Percentiles rank a stretch among this genome's conserved stretches.
phyloP scores from a whole-genome alignment of 805 yeast genomes.

The Candida multigemmis region DNA sequence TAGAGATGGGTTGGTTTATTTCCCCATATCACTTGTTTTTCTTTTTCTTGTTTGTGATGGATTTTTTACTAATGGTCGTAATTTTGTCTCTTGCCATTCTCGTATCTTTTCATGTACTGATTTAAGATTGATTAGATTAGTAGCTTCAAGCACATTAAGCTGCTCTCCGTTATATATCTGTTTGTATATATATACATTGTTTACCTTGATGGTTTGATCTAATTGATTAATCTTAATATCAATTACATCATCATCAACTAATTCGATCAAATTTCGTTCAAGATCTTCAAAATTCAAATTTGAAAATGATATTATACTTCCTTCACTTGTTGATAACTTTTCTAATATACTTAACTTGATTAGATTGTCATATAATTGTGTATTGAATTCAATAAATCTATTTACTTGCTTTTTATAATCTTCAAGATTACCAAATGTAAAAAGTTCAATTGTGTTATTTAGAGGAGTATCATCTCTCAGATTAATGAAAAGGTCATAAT shows the following conservation, averaged over 20 bases:
- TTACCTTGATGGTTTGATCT: constrained; percentile 5
- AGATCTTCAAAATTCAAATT: constrained; percentile 5
- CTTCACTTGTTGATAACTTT: constrained; percentile 6
- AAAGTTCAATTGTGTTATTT: constrained; percentile 24
- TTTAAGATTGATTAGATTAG: neutral
- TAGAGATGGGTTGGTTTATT: neutral
- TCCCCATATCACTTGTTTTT: neutral
- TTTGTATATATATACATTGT: too few relatives aligned
- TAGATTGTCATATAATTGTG: constrained; percentile 11
- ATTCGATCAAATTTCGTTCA: constrained; percentile 12
- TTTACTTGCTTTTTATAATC: constrained; percentile 12
- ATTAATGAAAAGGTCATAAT: too few relatives aligned
- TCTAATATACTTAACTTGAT: constrained; percentile 17
- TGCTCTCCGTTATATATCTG: too few relatives aligned
- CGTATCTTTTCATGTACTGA: neutral
- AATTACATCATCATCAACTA: constrained; percentile 15
- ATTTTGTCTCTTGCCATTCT: neutral
- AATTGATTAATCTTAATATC: constrained; percentile 20
- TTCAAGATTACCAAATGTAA: constrained; percentile 24
- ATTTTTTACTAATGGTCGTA: neutral
- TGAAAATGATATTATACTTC: constrained; percentile 7
- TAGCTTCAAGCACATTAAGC: too few relatives aligned
- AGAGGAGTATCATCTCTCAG: too few relatives aligned
- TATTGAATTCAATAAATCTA: constrained; percentile 8
- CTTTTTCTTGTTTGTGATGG: neutral